A percentile compares a stretch with the other conserved stretches of the same genome.
Conservation (phyloP, 192 early-diverging fungal species). For the Martensiomyces pterosporus region DNA sequence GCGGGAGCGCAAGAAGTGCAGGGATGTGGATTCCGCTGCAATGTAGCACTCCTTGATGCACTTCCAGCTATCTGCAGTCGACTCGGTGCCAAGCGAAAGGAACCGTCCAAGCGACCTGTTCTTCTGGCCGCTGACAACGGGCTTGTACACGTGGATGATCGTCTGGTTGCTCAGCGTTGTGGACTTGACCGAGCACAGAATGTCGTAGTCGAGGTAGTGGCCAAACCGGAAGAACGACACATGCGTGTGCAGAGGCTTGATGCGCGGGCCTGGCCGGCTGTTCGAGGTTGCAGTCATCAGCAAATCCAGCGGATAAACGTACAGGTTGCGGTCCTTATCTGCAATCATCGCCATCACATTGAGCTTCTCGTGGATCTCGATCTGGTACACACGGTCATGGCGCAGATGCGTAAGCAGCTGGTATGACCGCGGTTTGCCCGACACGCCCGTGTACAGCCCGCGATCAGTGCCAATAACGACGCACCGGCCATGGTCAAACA, state of each 20-base stretch:
- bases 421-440: constrained; percentile 50
- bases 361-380: constrained; percentile 80
- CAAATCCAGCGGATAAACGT: constrained; percentile 53
- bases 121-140: constrained; percentile 53
- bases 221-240: constrained; percentile 75
- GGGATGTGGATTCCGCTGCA: constrained; percentile 79
- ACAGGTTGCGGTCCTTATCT: constrained; percentile 61
- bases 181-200: constrained; percentile 69
- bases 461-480: constrained; percentile 82
- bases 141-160: constrained; percentile 74
- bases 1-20: constrained; percentile 81
- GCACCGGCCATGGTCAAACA: constrained; percentile 56
- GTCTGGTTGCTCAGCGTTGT: constrained; percentile 65
- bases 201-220: constrained; percentile 52
- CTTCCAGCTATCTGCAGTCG: constrained; percentile 43
- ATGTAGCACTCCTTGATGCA: constrained; percentile 88
- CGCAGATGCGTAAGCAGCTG: constrained; percentile 54
- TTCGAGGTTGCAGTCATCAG: constrained; percentile 42
- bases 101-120: constrained; percentile 48
- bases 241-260: constrained; percentile 56
- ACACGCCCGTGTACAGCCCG: constrained; percentile 76
- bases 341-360: constrained; percentile 78
- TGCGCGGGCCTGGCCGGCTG: constrained; percentile 16
- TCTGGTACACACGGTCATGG: constrained; percentile 78
- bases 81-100: constrained; percentile 34